Evolutionary conservation across 768 basidiomycete species (phyloP).

Genomic region (Xanthoconium stramineum): DNA sequence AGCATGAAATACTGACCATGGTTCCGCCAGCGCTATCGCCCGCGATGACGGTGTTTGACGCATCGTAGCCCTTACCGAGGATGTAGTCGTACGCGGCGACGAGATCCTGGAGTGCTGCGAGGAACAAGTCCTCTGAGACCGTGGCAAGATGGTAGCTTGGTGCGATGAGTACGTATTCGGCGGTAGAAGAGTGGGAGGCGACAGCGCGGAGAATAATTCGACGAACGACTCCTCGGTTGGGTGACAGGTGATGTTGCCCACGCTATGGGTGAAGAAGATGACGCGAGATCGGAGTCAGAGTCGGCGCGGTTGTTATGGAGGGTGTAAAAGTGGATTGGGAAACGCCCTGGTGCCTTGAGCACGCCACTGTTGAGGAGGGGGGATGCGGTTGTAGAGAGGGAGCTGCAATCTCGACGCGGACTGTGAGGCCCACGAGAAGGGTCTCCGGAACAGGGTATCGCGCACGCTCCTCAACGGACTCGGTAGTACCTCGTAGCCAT

Average conservation of each 20-base stretch:
- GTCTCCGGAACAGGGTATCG: neutral
- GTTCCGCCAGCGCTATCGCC: conserved; percentile 29
- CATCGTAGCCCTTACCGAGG: conserved; percentile 19
- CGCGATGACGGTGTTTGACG: conserved; percentile 17
- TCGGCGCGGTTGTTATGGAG: neutral
- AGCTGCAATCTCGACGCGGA: conserved; percentile 17
- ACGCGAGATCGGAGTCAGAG: neutral
- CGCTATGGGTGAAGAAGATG: conserved; percentile 26
- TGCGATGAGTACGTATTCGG: conserved; percentile 12
- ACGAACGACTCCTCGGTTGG: conserved; percentile 7
- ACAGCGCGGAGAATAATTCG: conserved; percentile 10
- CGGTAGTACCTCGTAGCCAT: neutral
- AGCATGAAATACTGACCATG: conserved; percentile 15
- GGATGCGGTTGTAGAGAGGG: conserved; percentile 5
- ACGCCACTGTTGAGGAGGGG: neutral
- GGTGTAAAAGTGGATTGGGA: conserved; percentile 21
- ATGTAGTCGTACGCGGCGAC: conserved; percentile 26
- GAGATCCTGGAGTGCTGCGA: conserved; percentile 22
- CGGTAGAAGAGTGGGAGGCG: neutral
- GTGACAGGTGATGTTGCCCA: conserved; percentile 17
- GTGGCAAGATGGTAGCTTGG: conserved; percentile 27
- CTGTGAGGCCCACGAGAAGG: conserved; percentile 11
- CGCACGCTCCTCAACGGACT: conserved; percentile 16
- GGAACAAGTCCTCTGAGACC: conserved; percentile 20
- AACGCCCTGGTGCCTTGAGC: conserved; percentile 14